Percentiles rank a stretch among this genome's conserved stretches.
phyloP scores from a whole-genome alignment of 2,329 filamentous ascomycete genomes.

The Fusarium verticillioides region DNA sequence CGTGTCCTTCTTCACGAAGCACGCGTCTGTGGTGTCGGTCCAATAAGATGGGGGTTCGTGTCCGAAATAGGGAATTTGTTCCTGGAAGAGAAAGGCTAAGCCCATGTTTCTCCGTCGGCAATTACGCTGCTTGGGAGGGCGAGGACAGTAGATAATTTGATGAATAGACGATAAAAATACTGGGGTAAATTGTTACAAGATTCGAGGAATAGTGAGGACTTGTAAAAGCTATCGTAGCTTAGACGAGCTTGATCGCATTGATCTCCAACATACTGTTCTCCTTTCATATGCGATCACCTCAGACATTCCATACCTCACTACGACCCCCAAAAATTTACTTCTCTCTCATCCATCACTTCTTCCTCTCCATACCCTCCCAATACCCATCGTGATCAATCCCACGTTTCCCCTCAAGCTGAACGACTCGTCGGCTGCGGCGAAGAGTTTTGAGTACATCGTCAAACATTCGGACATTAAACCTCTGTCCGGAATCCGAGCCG shows the following conservation, averaged over 20 bases:
- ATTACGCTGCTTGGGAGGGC: background rate
- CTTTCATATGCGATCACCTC: background rate
- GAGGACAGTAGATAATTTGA: too few species aligned
- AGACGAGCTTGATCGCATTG: too few species aligned
- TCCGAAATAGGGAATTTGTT: background rate
- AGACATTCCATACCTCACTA: accelerated
- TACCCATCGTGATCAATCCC: background rate
- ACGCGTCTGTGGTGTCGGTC: background rate
- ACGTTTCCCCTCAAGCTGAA: background rate
- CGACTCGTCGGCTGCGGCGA: background rate
- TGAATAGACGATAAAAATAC: too few species aligned
- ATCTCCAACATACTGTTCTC: background rate
- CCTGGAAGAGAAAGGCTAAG: background rate
- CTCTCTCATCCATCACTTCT: background rate
- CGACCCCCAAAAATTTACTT: too few species aligned
- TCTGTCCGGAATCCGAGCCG: background rate
- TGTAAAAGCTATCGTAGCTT: too few species aligned
- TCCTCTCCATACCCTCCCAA: background rate
- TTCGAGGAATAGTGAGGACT: too few species aligned
- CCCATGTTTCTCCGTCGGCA: background rate
- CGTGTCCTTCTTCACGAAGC: background rate
- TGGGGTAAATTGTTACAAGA: too few species aligned
- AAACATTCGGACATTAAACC: background rate
- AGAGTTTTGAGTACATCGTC: background rate
- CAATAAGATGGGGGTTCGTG: background rate